Evolutionary conservation across 495 filamentous ascomycete species (phyloP).

Genomic region (Daldinia concentrica): DNA sequence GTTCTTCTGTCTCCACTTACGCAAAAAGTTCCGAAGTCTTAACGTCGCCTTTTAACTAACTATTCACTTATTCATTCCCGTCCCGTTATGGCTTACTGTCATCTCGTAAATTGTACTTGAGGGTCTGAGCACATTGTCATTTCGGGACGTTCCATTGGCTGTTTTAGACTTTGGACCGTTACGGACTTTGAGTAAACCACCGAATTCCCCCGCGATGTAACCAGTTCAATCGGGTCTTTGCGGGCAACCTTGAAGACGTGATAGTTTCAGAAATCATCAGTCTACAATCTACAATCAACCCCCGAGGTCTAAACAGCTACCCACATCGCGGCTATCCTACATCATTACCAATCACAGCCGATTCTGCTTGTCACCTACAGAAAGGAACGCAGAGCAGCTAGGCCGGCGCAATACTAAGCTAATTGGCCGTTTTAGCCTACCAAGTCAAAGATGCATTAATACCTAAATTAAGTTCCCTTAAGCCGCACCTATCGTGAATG

Average conservation of each 20-base stretch:
- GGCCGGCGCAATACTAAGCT: constrained; percentile 30
- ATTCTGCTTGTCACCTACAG: constrained; percentile 15
- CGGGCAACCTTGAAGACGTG: constrained; percentile 27
- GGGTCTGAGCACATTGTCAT: constrained; percentile 36
- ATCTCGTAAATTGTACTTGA: constrained; percentile 28
- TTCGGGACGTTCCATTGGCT: constrained; percentile 29
- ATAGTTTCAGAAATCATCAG: constrained; percentile 31
- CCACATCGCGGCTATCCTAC: constrained; percentile 15
- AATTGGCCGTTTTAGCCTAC: constrained; percentile 41
- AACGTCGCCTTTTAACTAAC: constrained; percentile 5
- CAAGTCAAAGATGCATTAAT: constrained; percentile 31
- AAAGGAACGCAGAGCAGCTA: constrained; percentile 9
- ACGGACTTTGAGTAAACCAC: constrained; percentile 21
- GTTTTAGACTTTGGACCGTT: constrained; percentile 8
- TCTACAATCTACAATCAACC: not conserved
- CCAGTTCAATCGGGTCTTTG: constrained; percentile 32
- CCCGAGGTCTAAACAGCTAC: constrained; percentile 20
- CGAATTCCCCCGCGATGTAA: constrained; percentile 38
- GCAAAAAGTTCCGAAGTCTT: constrained; percentile 7
- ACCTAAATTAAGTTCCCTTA: constrained; percentile 41
- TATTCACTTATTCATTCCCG: constrained; percentile 11
- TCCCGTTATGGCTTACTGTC: constrained; percentile 19
- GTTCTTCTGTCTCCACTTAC: constrained; percentile 16
- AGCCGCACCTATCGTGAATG: constrained; percentile 33
- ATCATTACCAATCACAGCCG: constrained; percentile 19